A percentile compares a stretch with the other conserved stretches of the same genome.
Evolutionary conservation across 257 asterid genomes (phyloP).

Genomic region (Avicennia marina): DNA sequence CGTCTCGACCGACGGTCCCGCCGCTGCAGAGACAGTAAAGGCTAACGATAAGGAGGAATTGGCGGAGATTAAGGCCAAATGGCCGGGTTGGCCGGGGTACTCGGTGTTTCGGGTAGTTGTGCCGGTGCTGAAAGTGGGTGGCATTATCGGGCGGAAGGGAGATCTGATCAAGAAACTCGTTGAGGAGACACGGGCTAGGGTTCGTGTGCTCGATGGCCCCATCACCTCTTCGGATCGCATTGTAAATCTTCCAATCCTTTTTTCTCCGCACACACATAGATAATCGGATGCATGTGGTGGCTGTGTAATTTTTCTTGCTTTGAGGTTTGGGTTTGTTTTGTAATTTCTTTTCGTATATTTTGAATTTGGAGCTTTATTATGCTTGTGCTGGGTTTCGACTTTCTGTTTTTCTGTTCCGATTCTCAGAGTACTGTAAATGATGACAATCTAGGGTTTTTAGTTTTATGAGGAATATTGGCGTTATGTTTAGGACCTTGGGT

Average conservation of each 20-base stretch:
- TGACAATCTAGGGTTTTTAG: slow-evolving; percentile 6
- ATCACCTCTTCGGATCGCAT: slow-evolving; percentile 64
- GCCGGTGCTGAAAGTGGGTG: slow-evolving; percentile 75
- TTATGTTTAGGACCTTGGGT: slow-evolving; percentile 6
- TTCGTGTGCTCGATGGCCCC: slow-evolving; percentile 80
- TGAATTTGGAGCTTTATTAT: not conserved
- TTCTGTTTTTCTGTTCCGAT: not conserved
- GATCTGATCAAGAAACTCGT: slow-evolving; percentile 80
- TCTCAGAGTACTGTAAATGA: not conserved
- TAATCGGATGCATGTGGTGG: not conserved
- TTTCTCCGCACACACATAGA: not conserved
- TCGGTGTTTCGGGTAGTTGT: slow-evolving; percentile 63
- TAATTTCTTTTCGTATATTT: not conserved
- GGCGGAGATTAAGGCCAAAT: slow-evolving; percentile 40
- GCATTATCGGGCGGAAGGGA: slow-evolving; percentile 86
- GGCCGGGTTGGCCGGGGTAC: slow-evolving; percentile 96
- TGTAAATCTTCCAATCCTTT: slow-evolving; percentile 27
- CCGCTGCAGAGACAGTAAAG: slow-evolving; percentile 4
- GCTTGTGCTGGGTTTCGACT: not conserved
- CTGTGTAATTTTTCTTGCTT: not conserved
- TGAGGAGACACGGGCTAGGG: slow-evolving; percentile 72
- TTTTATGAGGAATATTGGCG: not conserved
- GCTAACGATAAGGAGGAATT: slow-evolving; percentile 16
- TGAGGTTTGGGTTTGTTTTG: not conserved
- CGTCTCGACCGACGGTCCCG: not conserved